These are phyloP conservation scores for Metrosideros polymorpha DNA, from an alignment of 441 rosid genomes.

Conservation along the genomic window DNA sequence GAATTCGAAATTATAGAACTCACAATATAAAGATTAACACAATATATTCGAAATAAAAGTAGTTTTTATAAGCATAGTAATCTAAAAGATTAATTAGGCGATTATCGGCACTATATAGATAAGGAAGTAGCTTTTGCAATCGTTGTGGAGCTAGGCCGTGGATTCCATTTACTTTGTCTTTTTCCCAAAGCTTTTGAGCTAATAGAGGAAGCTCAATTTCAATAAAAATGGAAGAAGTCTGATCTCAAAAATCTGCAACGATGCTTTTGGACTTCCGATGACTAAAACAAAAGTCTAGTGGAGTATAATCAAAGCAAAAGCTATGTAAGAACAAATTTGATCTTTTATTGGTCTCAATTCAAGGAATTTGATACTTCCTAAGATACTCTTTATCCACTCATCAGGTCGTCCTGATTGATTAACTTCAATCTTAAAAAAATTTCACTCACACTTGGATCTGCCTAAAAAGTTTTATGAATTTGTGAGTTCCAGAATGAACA, in stretches of 20 bases:
- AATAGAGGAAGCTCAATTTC: background rate
- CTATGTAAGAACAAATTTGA: accelerated
- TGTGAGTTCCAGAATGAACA: background rate
- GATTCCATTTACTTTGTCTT: background rate
- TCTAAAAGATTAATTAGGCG: background rate
- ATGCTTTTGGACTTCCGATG: background rate
- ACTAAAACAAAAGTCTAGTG: background rate
- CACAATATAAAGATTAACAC: background rate
- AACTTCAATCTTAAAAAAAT: no score
- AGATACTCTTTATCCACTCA: background rate
- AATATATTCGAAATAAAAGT: background rate
- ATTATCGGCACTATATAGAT: background rate
- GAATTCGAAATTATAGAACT: background rate
- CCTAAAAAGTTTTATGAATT: accelerated
- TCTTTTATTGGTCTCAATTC: background rate
- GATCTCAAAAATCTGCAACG: background rate
- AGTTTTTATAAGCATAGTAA: background rate
- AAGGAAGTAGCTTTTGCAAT: background rate
- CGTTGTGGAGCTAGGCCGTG: background rate
- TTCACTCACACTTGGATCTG: no score
- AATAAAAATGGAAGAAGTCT: accelerated
- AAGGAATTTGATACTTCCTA: background rate
- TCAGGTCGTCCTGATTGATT: background rate
- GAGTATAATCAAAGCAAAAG: background rate
- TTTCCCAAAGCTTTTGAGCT: background rate